Percentiles rank a stretch among this genome's conserved stretches.
Conservation (phyloP, 345 rosid species). For the Geranium rotundifolium region DNA sequence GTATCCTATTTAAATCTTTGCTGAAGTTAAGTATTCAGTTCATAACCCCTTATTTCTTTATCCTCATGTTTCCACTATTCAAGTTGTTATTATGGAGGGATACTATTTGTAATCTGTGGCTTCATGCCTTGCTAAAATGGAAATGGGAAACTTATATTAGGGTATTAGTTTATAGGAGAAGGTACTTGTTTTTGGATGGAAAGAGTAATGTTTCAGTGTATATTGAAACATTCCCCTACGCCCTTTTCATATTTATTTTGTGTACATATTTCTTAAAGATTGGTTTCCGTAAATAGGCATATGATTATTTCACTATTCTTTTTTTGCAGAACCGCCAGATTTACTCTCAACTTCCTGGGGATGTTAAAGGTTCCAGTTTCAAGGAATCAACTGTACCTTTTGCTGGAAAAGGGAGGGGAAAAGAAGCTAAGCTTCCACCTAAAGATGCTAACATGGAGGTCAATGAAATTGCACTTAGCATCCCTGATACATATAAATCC, state of each 20-base stretch:
- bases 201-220: no score
- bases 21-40: no score
- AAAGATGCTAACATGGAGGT: conserved; percentile 39
- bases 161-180: no score
- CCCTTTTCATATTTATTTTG: not conserved
- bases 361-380: conserved; percentile 21
- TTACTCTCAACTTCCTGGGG: conserved; percentile 46
- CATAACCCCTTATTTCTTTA: no score
- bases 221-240: not conserved
- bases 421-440: conserved; percentile 32
- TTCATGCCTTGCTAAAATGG: no score
- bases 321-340: conserved; percentile 58
- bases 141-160: no score
- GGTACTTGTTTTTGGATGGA: no score
- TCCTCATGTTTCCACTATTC: no score
- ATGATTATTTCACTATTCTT: not conserved
- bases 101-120: no score
- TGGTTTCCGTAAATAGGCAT: not conserved
- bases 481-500: conserved; percentile 40
- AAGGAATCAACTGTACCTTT: conserved; percentile 30
- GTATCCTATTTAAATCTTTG: no score
- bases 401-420: conserved; percentile 56
- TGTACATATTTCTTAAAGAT: not conserved
- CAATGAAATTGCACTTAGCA: conserved; percentile 33
- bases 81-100: no score